Base-by-base conservation (phyloP, 768 basidiomycete species). In the Scleroderma bovista region DNA sequence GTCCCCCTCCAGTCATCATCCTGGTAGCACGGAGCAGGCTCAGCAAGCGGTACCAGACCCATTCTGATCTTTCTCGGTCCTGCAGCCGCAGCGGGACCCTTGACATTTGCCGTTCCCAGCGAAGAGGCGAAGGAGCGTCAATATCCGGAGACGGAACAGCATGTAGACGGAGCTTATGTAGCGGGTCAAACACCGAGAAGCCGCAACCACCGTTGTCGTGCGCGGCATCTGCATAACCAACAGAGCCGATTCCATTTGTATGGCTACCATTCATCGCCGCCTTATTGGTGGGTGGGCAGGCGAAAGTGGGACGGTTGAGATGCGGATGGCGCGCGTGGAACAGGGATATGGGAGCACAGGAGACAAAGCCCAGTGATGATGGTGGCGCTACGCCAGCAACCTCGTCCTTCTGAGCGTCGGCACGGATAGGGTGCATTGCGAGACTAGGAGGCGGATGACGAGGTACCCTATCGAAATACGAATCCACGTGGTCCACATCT, bases 251-350 rank as follows among this genome's bases (percentile, higher is more conserved):
- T 39, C 38, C 3, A n/a, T 22, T 39, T 17, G n/a, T 20, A 39
- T 39, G 11, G 10, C 2, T 39, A 17, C 3, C 12, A 12, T 39
- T n/a, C 3, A 17, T 12, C n/a, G n/a, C n/a, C n/a, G n/a, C n/a
- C 32, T 26, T 19, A 2, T n/a, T n/a, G n/a, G 16, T 13, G 3
- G 46, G 11, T 13, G 26, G 9, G 2, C 3, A 11, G 17, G 19
- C 33, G 17, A 37, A 24, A 23, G 22, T 34, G 11, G 46, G 23
- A 12, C 46, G 46, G 34, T 47, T 32, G 13, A 43, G 40, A 9
- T 43, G 51, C 1, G 46, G 51, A 38, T 52, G 44, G 39, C 49
- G 52, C 2, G 52, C 17, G 34, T 51, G 40, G n/a, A 51, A 46
- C 6, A 32, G 11, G 3, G 52, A 50, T 22, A 50, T 19, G 15